Evolutionary conservation across 2,329 filamentous ascomycete genomes (phyloP), one percentile per base, ranked within the genome.

Genomic region (Chaetomiaceae sp.): DNA sequence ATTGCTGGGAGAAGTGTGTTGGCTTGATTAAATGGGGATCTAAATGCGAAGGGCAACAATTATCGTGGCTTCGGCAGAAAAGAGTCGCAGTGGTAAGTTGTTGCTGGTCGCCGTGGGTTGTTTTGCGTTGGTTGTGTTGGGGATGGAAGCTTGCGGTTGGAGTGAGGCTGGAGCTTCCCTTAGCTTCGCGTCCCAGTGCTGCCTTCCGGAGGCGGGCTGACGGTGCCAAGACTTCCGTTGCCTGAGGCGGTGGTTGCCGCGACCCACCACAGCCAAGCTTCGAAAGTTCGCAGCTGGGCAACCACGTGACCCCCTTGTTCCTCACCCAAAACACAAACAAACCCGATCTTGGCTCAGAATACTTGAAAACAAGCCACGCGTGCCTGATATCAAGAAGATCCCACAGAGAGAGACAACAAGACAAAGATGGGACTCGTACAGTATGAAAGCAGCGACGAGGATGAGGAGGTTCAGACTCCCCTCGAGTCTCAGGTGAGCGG

Each of bases 361-460:
- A 4, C 15, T 14, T 11, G 9, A 29, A 37, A 15, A 17, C 12
- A 17, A 34, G 4, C 22, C 3, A 17, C 7, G 5, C 17, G n/a
- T n/a, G 3, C 17, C 23, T 23, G 11, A 12, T 11, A 42, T 38
- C 25, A 4, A 8, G 12, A 1, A 27, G 15, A 5, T 23, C 31
- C 17, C 17, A 4, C 7, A 8, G 2, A 39, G 7, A n/a, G n/a
- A n/a, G n/a, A n/a, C n/a, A n/a, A n/a, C n/a, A 12, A 7, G 15
- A 20, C 9, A 1, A 55, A 42, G 6, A 55, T 59, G 40, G 75
- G 70, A 1, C 70, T 80, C 12, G 77, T 80, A 7, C 69, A 63
- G 31, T 80, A 80, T 57, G 75, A 70, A 14, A 80, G 77, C 60
- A 80, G 77, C 51, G 76, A 78, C 39, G 77, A 79, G 1, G 77